These are phyloP conservation scores for Pleurostoma richardsiae DNA, from an alignment of 2,329 filamentous ascomycete species.

Conservation along the genomic window DNA sequence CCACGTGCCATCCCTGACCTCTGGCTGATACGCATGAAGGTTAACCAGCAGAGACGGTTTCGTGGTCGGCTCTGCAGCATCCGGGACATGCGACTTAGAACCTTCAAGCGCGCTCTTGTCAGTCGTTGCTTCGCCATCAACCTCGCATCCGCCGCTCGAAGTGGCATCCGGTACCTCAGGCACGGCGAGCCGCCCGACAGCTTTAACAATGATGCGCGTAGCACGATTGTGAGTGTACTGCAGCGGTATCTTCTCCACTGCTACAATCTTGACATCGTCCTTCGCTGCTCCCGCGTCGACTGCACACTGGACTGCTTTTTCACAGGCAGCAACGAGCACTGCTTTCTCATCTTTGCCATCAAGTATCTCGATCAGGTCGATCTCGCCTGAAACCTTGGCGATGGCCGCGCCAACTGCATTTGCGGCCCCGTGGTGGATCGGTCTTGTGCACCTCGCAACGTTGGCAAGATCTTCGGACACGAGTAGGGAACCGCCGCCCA, in stretches of 20 bases:
- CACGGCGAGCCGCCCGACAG: conserved; percentile 10
- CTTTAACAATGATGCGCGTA: conserved; percentile 13
- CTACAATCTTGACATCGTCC: conserved; percentile 34
- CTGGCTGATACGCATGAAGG: conserved; percentile 26
- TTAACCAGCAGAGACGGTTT: conserved; percentile 16
- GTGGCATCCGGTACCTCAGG: background rate
- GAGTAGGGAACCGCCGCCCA: conserved; percentile 52
- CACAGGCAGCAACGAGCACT: conserved; percentile 31
- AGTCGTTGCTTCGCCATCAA: no score
- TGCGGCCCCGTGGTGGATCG: conserved; percentile 48
- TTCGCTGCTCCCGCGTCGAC: background rate
- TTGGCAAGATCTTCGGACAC: conserved; percentile 41
- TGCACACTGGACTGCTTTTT: conserved; percentile 12
- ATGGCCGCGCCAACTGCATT: conserved; percentile 59
- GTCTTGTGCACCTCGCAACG: conserved; percentile 43
- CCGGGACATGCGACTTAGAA: conserved; percentile 3
- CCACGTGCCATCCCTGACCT: conserved; percentile 23
- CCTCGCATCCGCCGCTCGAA: background rate
- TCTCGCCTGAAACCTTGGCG: conserved; percentile 45
- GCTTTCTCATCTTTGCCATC: conserved; percentile 29
- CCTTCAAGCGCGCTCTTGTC: background rate
- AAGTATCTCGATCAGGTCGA: conserved; percentile 46
- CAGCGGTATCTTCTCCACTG: conserved; percentile 31
- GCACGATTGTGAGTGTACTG: conserved; percentile 15
- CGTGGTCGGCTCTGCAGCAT: conserved; percentile 6